These are phyloP conservation scores for Haplosporangium sp. DNA, from an alignment of 371 early-diverging fungal genomes.

Conservation along the genomic window DNA sequence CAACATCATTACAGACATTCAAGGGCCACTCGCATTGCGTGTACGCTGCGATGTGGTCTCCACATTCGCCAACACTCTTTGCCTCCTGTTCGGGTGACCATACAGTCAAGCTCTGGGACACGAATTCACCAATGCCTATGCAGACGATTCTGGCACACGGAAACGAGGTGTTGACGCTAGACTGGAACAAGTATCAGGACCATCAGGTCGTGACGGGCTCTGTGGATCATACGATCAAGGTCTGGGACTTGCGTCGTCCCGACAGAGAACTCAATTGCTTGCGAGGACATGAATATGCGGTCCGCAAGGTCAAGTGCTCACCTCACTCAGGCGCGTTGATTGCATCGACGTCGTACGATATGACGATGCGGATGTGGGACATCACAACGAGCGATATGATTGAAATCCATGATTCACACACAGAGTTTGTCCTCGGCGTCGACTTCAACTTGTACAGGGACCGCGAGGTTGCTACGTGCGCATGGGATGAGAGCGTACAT, in stretches of 20 bases:
- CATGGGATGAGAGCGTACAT: constrained; percentile 93
- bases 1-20: constrained; percentile 84
- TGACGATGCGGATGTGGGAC: constrained; percentile 95
- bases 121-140: constrained; percentile 69
- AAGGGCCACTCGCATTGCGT: constrained; percentile 89
- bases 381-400: constrained; percentile 69
- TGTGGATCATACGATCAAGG: constrained; percentile 87
- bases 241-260: constrained; percentile 91
- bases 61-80: constrained; percentile 79
- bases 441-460: constrained; percentile 89
- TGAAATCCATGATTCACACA: constrained; percentile 82
- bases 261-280: constrained; percentile 75
- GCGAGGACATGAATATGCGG: constrained; percentile 91
- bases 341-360: constrained; percentile 90
- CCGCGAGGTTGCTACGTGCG: constrained; percentile 90
- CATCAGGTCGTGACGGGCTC: constrained; percentile 85
- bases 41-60: constrained; percentile 89
- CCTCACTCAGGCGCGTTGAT: constrained; percentile 87
- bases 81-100: constrained; percentile 92
- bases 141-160: constrained; percentile 87
- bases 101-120: constrained; percentile 91
- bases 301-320: constrained; percentile 89
- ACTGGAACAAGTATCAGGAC: constrained; percentile 96
- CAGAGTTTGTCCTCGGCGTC: constrained; percentile 95
- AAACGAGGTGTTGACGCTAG: constrained; percentile 88